These are phyloP conservation scores for Pichia phayaonensis DNA, from an alignment of 805 yeast species.

Conservation along the genomic window DNA sequence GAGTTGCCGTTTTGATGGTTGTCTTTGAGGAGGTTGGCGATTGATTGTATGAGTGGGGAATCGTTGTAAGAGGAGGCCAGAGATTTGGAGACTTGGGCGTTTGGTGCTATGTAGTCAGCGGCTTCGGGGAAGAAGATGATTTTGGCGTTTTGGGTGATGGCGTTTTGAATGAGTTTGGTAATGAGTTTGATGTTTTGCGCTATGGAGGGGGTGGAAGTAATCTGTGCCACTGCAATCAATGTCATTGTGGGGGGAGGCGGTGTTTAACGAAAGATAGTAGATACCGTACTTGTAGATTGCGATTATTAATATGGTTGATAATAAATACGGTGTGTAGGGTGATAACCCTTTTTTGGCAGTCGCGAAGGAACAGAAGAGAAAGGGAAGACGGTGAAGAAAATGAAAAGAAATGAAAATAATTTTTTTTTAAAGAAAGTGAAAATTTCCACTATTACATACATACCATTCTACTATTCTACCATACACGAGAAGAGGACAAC, in stretches of 20 bases:
- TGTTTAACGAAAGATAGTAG: not conserved
- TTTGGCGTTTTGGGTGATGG: slow-evolving; percentile 52
- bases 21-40: slow-evolving; percentile 39
- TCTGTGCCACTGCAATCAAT: slow-evolving; percentile 76
- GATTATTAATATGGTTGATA: too few species aligned
- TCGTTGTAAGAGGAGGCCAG: slow-evolving; percentile 44
- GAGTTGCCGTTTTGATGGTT: slow-evolving; percentile 33
- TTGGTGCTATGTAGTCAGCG: slow-evolving; percentile 73
- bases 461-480: too few species aligned
- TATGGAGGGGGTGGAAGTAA: slow-evolving; percentile 65
- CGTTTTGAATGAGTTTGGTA: slow-evolving; percentile 50
- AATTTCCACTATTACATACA: too few species aligned
- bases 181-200: slow-evolving; percentile 53
- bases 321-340: too few species aligned
- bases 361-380: too few species aligned
- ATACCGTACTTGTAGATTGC: too few species aligned
- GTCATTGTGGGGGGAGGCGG: slow-evolving; percentile 34
- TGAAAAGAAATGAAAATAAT: too few species aligned
- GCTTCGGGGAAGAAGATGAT: slow-evolving; percentile 91
- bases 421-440: too few species aligned
- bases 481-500: not conserved
- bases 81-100: slow-evolving; percentile 54
- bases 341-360: too few species aligned
- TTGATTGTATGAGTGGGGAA: slow-evolving; percentile 34
- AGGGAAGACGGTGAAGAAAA: too few species aligned